Evolutionary conservation across 352 stramenopile genomes (phyloP), one percentile per base, ranked within the genome.

Genomic region (Globisporangium perplexum): DNA sequence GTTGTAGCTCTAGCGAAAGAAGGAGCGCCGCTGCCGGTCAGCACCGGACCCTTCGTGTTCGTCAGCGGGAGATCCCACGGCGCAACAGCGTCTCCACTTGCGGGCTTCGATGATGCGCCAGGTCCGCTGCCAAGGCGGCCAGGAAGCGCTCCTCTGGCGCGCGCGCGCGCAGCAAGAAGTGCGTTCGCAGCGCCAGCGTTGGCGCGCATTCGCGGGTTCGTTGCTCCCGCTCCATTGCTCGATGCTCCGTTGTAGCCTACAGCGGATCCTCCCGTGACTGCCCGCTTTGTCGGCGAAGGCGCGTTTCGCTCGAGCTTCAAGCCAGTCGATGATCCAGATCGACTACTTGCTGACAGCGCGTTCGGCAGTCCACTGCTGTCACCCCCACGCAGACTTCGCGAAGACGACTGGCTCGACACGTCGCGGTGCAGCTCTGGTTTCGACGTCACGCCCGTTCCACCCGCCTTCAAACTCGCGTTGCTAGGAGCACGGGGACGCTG

Each of bases 21-120:
- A 7, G 51, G 47, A 35, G 50, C 58, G 10, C 58, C 58, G 5
- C 50, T 59, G 14, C 51, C 55, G 46, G 50, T 56, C 38, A 56
- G 14, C 26, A 63, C 36, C 6, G 62, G 64, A 23, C 44, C 58
- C 42, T 71, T 79, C 0, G 60, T 62, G 38, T 71, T 79, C 0
- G 69, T 74, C 4, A 92, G 63, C 7, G 81, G 81, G 6, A 92
- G 57, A 60, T 92, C 81, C 81, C 81, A 92, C 30, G 81, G 81
- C 20, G 81, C 81, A 26, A 92, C 68, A 3, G 50, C 73, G 1
- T 88, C 76, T 17, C 50, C 65, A n/a, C 58, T 54, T 4, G 45
- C 28, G 36, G 70, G 28, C 50, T 60, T 68, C 41, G 53, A 67
- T 46, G 18, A 76, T 10, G 51, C 38, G 18, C 75, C 76, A 30